phyloP scores from a whole-genome alignment of 2,329 filamentous ascomycete genomes.

The Ophiostoma montium region DNA sequence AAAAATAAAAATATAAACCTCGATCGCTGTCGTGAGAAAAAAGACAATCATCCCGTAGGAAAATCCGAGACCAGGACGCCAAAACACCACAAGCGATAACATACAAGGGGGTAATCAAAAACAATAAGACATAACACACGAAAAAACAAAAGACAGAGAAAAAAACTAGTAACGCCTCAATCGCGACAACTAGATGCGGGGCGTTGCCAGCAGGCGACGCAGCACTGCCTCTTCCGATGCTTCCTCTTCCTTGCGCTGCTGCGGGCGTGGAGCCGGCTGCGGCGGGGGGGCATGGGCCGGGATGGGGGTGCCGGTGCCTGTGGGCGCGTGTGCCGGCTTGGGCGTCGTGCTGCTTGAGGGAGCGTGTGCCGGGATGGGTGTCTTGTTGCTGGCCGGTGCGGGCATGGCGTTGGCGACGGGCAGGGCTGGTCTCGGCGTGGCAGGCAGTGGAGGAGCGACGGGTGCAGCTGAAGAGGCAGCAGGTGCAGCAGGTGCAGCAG shows the following conservation, averaged over 20 bases:
- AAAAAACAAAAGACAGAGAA: neutral
- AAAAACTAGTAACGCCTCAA: neutral
- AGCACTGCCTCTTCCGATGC: constrained; percentile 7
- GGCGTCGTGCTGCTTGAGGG: neutral
- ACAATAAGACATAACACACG: neutral
- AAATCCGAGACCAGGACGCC: neutral
- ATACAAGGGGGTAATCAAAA: neutral
- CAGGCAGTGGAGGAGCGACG: no score
- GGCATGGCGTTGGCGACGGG: neutral
- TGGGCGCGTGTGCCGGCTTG: neutral
- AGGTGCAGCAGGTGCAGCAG: neutral
- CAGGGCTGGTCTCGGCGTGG: neutral
- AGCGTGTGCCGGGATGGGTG: neutral
- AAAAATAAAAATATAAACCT: neutral
- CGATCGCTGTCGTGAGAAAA: no score
- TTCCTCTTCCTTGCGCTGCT: constrained; percentile 3
- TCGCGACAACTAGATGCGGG: neutral
- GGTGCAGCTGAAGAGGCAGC: neutral
- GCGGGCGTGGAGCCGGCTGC: neutral
- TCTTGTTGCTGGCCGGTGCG: neutral
- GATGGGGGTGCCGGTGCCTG: neutral
- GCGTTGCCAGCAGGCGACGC: neutral
- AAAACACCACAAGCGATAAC: no score
- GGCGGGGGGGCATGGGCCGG: neutral
- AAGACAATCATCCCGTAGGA: constrained; percentile 1